Evolutionary conservation across 164 flowering plant genomes (phyloP).

Genomic region (Nelumbo lutea): DNA sequence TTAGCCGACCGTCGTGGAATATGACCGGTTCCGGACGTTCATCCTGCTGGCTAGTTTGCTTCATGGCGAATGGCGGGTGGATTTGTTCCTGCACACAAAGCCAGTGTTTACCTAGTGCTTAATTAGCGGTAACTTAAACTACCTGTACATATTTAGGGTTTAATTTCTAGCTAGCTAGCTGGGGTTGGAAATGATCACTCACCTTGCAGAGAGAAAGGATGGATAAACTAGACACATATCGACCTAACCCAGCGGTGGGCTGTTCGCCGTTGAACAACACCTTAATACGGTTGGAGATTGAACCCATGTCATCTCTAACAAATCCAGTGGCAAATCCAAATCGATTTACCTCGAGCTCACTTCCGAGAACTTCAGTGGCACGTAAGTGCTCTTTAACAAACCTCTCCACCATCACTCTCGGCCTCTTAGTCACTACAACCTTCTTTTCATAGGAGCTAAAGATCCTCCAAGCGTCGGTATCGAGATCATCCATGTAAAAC

Average conservation of each 20-base stretch:
- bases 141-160: too few relatives aligned
- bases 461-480: slow-evolving; percentile 71
- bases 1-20: slow-evolving; percentile 95
- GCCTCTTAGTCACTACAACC: slow-evolving; percentile 67
- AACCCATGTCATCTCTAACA: slow-evolving; percentile 22
- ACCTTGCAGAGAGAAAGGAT: slow-evolving; percentile 61
- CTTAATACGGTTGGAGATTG: slow-evolving; percentile 24
- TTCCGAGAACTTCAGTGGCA: slow-evolving; percentile 71
- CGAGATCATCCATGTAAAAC: slow-evolving; percentile 81
- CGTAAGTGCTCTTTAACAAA: slow-evolving; percentile 77
- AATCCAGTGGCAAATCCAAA: slow-evolving; percentile 88
- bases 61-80: slow-evolving; percentile 39
- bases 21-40: slow-evolving; percentile 76
- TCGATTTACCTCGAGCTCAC: slow-evolving; percentile 55
- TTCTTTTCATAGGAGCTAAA: slow-evolving; percentile 52
- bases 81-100: slow-evolving; percentile 46
- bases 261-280: slow-evolving; percentile 32
- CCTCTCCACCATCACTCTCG: slow-evolving; percentile 79
- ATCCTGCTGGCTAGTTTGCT: slow-evolving; percentile 20
- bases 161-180: background rate
- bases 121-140: too few relatives aligned
- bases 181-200: slow-evolving; percentile 5
- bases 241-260: slow-evolving; percentile 53
- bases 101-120: background rate
- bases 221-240: slow-evolving; percentile 16